phyloP scores from a whole-genome alignment of 257 asterid genomes.

The Leptodermis oblonga region DNA sequence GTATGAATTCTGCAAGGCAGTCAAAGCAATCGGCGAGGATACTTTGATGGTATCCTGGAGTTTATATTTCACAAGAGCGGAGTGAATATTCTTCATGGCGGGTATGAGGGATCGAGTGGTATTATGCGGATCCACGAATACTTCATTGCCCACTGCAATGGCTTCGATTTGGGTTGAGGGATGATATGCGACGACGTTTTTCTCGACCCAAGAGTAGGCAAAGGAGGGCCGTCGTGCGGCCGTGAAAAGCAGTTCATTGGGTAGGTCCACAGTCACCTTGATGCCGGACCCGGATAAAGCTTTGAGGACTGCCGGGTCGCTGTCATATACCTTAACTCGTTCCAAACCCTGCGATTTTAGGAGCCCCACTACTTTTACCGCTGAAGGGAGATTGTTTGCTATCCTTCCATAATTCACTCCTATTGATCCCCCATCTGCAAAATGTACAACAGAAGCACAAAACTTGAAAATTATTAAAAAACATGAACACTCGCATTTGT shows the following conservation, averaged over 20 bases:
- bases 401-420: constrained; percentile 89
- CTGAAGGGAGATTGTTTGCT: constrained; percentile 83
- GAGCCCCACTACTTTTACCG: constrained; percentile 54
- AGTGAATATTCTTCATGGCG: constrained; percentile 67
- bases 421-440: constrained; percentile 42
- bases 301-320: constrained; percentile 76
- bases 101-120: constrained; percentile 67
- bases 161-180: constrained; percentile 73
- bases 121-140: constrained; percentile 69
- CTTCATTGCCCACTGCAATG: constrained; percentile 92
- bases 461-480: not conserved
- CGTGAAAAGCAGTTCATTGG: constrained; percentile 72
- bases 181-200: constrained; percentile 55
- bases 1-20: constrained; percentile 76
- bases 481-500: not conserved
- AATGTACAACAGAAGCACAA: not conserved
- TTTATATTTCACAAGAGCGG: constrained; percentile 51
- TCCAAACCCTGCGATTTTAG: constrained; percentile 62
- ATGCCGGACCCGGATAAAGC: constrained; percentile 75
- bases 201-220: constrained; percentile 58
- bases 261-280: constrained; percentile 64
- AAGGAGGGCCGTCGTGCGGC: constrained; percentile 67
- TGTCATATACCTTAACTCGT: constrained; percentile 74
- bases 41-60: constrained; percentile 49
- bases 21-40: constrained; percentile 79